phyloP scores from a whole-genome alignment of 2,329 filamentous ascomycete genomes.

The Fusarium mexicanum region DNA sequence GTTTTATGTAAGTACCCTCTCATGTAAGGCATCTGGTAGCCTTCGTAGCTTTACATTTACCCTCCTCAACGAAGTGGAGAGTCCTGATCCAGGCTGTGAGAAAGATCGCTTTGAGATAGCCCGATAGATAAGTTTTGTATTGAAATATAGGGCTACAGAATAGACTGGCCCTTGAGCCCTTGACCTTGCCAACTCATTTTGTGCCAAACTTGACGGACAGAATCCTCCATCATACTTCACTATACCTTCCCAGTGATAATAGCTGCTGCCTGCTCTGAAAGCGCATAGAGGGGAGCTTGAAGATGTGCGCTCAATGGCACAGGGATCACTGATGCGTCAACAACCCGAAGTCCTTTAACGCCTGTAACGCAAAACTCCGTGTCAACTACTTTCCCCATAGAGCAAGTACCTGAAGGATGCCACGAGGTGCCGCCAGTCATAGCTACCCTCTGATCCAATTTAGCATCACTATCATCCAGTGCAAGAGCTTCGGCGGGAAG shows the following conservation, averaged over 20 bases:
- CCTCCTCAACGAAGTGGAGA: no score
- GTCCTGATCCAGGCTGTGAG: no score
- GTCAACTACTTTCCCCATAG: conserved; percentile 68
- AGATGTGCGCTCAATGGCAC: conserved; percentile 45
- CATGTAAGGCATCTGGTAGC: no score
- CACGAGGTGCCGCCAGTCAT: conserved; percentile 54
- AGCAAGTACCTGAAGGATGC: conserved; percentile 63
- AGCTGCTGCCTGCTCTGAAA: conserved; percentile 49
- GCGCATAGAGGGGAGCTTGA: conserved; percentile 47
- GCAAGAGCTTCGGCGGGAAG: conserved; percentile 24
- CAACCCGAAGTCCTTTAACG: conserved; percentile 43
- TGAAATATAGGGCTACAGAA: no score
- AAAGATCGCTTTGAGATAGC: no score
- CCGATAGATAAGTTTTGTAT: no score
- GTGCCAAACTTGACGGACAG: no score
- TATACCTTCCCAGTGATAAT: conserved; percentile 23
- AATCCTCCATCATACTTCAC: no score
- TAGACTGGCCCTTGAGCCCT: no score
- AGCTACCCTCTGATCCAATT: conserved; percentile 36
- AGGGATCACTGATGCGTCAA: conserved; percentile 49
- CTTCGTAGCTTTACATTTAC: no score
- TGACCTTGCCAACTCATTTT: no score
- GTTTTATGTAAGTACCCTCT: no score
- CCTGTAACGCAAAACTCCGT: conserved; percentile 63
- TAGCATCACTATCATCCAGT: conserved; percentile 30